phyloP scores from a whole-genome alignment of 2,329 filamentous ascomycete genomes.

The Dissoconium aciculare region DNA sequence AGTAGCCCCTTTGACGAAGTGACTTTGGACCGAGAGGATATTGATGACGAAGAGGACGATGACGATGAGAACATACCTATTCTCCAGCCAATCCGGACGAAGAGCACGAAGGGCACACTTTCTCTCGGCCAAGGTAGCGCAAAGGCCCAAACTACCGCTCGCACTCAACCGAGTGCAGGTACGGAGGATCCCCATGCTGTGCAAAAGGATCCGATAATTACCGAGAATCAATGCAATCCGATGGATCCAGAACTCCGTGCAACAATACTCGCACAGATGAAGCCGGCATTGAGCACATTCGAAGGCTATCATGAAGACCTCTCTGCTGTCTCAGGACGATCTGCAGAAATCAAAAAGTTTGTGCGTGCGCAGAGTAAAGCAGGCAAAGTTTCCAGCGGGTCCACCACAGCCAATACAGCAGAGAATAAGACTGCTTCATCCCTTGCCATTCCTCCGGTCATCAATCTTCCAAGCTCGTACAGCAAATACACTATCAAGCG shows the following conservation, averaged over 20 bases:
- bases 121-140: constrained; percentile 21
- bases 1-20: constrained; percentile 62
- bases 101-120: constrained; percentile 32
- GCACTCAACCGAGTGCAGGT: constrained; percentile 9
- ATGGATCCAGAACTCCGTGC: constrained; percentile 61
- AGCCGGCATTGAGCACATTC: constrained; percentile 60
- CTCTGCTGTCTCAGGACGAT: constrained; percentile 47
- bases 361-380: constrained; percentile 51
- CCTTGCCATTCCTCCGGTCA: constrained; percentile 43
- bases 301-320: constrained; percentile 65
- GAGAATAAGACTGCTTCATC: constrained; percentile 47
- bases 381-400: constrained; percentile 29
- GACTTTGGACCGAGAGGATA: constrained; percentile 31
- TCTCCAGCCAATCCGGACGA: constrained; percentile 38
- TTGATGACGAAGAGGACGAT: constrained; percentile 29
- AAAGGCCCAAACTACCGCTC: constrained; percentile 20
- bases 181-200: constrained; percentile 28
- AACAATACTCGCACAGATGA: constrained; percentile 58
- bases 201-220: constrained; percentile 58
- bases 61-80: too few relatives aligned
- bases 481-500: constrained; percentile 63
- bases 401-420: constrained; percentile 29
- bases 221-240: constrained; percentile 75
- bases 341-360: constrained; percentile 66
- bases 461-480: constrained; percentile 52